Evolutionary conservation across 1,139 yeast genomes (phyloP).

Genomic region (Williopsis jadinii): DNA sequence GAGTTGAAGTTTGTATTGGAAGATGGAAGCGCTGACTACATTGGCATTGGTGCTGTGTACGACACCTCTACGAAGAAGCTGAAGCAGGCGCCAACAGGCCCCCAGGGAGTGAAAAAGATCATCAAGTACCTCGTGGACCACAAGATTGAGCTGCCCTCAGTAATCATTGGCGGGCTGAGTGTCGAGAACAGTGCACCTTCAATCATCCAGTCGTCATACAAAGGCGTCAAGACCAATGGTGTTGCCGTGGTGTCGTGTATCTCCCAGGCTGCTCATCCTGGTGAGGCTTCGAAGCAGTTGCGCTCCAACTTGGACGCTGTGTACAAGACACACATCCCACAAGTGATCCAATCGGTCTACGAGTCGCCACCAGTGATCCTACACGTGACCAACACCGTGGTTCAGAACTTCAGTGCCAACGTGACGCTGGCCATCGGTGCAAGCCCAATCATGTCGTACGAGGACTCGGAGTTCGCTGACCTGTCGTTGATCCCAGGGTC

Average conservation of each 20-base stretch:
- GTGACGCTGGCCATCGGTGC: slow-evolving; percentile 83
- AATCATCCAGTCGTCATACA: slow-evolving; percentile 41
- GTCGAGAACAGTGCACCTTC: slow-evolving; percentile 51
- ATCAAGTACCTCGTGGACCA: slow-evolving; percentile 38
- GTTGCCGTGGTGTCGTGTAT: slow-evolving; percentile 84
- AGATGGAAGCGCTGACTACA: slow-evolving; percentile 61
- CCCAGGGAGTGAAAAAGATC: slow-evolving; percentile 55
- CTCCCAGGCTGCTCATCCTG: slow-evolving; percentile 63
- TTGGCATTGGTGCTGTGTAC: slow-evolving; percentile 82
- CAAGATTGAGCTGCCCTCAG: slow-evolving; percentile 42
- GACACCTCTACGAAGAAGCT: slow-evolving; percentile 65
- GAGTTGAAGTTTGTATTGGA: slow-evolving; percentile 39
- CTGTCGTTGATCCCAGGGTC: slow-evolving; percentile 49
- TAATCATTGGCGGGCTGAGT: slow-evolving; percentile 85
- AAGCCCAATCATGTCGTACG: slow-evolving; percentile 90
- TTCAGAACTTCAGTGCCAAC: slow-evolving; percentile 82
- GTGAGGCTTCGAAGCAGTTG: slow-evolving; percentile 38
- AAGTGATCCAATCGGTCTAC: neutral
- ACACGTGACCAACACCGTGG: slow-evolving; percentile 88
- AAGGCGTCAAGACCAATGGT: slow-evolving; percentile 56
- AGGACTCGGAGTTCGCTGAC: slow-evolving; percentile 59
- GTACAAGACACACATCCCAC: neutral
- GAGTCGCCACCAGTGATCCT: slow-evolving; percentile 56
- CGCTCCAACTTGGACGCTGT: slow-evolving; percentile 4
- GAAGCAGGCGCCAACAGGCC: slow-evolving; percentile 50